A percentile compares a stretch with the other conserved stretches of the same genome.
Evolutionary conservation across 2,329 filamentous ascomycete species (phyloP).

Genomic region (Teratosphaeria nubilosa): DNA sequence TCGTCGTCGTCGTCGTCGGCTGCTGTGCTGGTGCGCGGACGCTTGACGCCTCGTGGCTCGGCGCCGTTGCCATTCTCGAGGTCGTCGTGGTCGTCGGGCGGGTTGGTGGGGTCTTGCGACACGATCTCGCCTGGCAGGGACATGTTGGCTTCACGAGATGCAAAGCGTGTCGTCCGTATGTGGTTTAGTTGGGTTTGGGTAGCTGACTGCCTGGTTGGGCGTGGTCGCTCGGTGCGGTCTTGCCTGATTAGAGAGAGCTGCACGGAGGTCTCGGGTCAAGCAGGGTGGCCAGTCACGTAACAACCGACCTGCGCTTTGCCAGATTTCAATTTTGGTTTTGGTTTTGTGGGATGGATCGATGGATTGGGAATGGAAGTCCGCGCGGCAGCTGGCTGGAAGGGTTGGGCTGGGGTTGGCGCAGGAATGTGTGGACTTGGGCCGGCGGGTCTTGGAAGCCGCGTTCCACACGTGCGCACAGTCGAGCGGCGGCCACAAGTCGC

Average conservation of each 20-base stretch:
- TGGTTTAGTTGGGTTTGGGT: background rate
- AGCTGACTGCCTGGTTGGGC: background rate
- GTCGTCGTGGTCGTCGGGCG: constrained; percentile 40
- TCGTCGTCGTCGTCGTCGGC: constrained; percentile 90
- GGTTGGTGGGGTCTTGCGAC: constrained; percentile 18
- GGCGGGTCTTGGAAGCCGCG: background rate
- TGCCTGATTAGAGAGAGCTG: background rate
- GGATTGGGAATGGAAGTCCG: background rate
- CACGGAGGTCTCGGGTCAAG: background rate
- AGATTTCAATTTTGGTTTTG: background rate
- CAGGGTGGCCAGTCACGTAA: background rate
- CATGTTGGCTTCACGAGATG: no score
- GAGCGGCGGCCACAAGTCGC: background rate
- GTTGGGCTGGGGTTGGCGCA: background rate
- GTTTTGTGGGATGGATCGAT: background rate
- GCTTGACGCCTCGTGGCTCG: constrained; percentile 74
- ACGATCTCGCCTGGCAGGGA: constrained; percentile 1
- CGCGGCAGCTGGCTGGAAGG: background rate
- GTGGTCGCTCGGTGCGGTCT: background rate
- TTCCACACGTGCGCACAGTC: background rate
- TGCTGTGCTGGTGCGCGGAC: constrained; percentile 60
- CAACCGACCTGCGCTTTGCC: background rate
- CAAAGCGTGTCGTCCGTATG: background rate
- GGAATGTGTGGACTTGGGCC: background rate
- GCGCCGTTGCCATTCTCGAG: constrained; percentile 58